These are phyloP conservation scores for Elsinoe arachidis DNA, from an alignment of 2,329 filamentous ascomycete genomes.

Conservation along the genomic window DNA sequence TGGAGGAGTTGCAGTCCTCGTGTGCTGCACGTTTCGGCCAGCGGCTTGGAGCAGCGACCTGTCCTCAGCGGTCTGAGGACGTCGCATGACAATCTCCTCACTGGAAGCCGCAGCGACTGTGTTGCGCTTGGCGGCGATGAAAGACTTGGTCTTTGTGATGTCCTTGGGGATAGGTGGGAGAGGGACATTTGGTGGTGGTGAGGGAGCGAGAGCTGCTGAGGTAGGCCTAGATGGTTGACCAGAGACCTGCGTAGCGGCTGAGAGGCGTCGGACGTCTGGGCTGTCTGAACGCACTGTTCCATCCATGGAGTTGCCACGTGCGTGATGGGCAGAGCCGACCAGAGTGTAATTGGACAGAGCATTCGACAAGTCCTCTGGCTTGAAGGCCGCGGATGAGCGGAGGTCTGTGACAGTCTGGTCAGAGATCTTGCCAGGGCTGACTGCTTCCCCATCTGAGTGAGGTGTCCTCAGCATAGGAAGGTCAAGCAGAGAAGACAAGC, in stretches of 20 bases:
- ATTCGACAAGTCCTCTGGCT: not conserved
- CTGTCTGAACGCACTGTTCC: not conserved
- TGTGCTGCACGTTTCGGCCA: constrained; percentile 21
- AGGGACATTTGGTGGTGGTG: constrained; percentile 14
- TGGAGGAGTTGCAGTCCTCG: constrained; percentile 12
- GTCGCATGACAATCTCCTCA: constrained; percentile 19
- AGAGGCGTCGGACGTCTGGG: not conserved
- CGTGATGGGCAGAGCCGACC: not conserved
- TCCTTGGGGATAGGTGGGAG: constrained; percentile 17
- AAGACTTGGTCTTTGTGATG: constrained; percentile 31
- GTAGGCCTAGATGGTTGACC: constrained; percentile 4
- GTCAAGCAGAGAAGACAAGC: constrained; percentile 8
- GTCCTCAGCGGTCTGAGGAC: constrained; percentile 20
- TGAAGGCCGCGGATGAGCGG: not conserved
- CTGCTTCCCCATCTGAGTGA: not conserved
- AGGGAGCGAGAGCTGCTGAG: constrained; percentile 9
- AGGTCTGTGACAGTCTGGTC: not conserved
- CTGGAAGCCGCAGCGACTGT: constrained; percentile 21
- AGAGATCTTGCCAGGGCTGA: not conserved
- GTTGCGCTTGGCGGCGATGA: constrained; percentile 28
- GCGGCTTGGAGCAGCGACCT: constrained; percentile 21
- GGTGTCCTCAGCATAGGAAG: constrained; percentile 7
- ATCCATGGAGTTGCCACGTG: not conserved
- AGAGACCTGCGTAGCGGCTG: not conserved
- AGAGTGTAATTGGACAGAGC: not conserved